phyloP scores from a whole-genome alignment of 2,329 filamentous ascomycete species.

The Raffaelea arxii region DNA sequence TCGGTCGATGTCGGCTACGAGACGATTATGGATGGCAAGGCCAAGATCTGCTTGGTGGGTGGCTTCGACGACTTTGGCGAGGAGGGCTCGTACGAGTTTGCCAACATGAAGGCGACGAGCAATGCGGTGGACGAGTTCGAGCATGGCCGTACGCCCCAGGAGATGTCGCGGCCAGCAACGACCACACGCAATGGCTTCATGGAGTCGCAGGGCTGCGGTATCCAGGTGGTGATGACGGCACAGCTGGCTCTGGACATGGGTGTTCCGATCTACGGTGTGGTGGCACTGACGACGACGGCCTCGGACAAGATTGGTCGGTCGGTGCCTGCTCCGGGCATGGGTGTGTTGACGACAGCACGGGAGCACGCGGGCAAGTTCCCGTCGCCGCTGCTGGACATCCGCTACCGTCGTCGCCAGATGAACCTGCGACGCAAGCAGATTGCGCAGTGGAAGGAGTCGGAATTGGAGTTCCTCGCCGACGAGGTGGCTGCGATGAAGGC shows the following conservation, averaged over 20 bases:
- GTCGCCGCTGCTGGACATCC: conserved; percentile 91
- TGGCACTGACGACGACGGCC: conserved; percentile 88
- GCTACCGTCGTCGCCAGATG: conserved; percentile 91
- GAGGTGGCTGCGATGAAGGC: conserved; percentile 87
- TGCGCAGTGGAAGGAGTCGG: conserved; percentile 92
- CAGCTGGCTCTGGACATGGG: conserved; percentile 96
- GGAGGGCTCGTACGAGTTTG: conserved; percentile 98
- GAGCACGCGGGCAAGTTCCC: conserved; percentile 88
- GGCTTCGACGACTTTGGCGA: conserved; percentile 99
- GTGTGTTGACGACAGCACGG: conserved; percentile 90
- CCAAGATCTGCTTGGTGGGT: conserved; percentile 92
- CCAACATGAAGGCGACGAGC: conserved; percentile 99
- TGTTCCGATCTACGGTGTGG: conserved; percentile 90
- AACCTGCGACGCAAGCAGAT: conserved; percentile 90
- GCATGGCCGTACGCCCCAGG: conserved; percentile 86
- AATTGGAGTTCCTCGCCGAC: conserved; percentile 85
- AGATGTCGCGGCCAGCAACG: conserved; percentile 97
- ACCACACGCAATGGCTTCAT: conserved; percentile 97
- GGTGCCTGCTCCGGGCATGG: conserved; percentile 90
- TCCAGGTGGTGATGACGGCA: conserved; percentile 97
- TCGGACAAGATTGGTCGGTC: conserved; percentile 99
- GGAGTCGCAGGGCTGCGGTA: conserved; percentile 97
- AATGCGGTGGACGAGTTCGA: conserved; percentile 95
- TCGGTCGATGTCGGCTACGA: conserved; percentile 97
- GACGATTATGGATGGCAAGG: conserved; percentile 97